phyloP scores from a whole-genome alignment of 2,329 filamentous ascomycete genomes.

The Fusarium coffeatum region DNA sequence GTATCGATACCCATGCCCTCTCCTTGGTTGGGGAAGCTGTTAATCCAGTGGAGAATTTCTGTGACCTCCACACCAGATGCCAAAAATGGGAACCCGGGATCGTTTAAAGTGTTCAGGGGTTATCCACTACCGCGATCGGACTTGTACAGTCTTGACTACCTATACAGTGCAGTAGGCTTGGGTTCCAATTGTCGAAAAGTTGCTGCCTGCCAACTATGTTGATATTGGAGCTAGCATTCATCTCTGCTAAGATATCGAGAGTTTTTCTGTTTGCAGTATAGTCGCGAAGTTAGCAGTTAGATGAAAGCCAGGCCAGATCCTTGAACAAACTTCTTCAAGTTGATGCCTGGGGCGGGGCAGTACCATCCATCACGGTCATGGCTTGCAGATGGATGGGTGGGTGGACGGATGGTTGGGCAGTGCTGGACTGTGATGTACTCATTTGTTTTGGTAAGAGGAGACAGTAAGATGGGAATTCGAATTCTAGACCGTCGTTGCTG shows the following conservation, averaged over 20 bases:
- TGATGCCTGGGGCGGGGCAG: conserved; percentile 35
- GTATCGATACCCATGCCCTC: conserved; percentile 16
- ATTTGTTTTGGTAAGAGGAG: conserved; percentile 9
- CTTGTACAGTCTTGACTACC: neutral
- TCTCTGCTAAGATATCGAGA: neutral
- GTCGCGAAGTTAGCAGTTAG: neutral
- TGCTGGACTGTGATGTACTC: neutral
- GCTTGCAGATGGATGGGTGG: neutral
- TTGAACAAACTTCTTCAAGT: conserved; percentile 15
- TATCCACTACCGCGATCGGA: conserved; percentile 12
- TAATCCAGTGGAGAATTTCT: conserved; percentile 28
- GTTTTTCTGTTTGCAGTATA: conserved; percentile 6
- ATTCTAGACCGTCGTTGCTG: conserved; percentile 17
- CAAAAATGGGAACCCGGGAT: conserved; percentile 35
- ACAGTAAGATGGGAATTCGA: neutral
- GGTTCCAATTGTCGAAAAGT: conserved; percentile 6
- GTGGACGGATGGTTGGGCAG: neutral
- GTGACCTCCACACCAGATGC: conserved; percentile 18
- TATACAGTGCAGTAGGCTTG: neutral
- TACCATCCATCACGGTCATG: neutral
- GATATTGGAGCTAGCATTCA: neutral
- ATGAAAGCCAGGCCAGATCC: neutral
- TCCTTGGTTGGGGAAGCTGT: conserved; percentile 11
- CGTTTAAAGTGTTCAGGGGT: conserved; percentile 11
- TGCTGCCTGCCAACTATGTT: conserved; percentile 20